Percentiles rank a stretch among this genome's conserved stretches.
Conservation (phyloP, 176 grass and related monocot genomes). For the Carex myosuroides region DNA sequence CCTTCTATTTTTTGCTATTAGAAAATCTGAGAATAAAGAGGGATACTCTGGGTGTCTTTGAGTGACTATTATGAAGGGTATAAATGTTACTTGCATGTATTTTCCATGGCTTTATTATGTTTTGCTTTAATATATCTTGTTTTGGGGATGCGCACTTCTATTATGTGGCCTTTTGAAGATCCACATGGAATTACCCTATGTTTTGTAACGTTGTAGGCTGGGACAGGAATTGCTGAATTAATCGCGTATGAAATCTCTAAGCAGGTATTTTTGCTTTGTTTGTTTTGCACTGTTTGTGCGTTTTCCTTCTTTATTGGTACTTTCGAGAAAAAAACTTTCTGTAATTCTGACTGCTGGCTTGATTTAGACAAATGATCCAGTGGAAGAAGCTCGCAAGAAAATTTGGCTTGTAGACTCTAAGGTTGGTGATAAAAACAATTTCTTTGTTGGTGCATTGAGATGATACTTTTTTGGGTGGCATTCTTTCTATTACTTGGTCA, state of each 20-base stretch:
- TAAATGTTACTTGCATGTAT: not conserved
- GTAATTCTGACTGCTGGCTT: not conserved
- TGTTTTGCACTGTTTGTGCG: not conserved
- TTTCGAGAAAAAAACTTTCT: not conserved
- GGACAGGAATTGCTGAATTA: slow-evolving; percentile 91
- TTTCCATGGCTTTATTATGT: not conserved
- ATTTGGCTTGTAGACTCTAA: slow-evolving; percentile 98
- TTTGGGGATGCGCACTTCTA: not conserved
- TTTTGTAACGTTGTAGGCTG: slow-evolving; percentile 57
- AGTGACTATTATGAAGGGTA: not conserved
- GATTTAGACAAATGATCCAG: slow-evolving; percentile 53
- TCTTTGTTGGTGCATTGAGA: not conserved
- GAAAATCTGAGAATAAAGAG: not conserved
- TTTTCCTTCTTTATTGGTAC: not conserved
- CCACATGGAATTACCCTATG: not conserved
- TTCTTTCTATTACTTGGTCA: not conserved
- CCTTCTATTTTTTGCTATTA: not conserved
- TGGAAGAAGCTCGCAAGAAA: slow-evolving; percentile 67
- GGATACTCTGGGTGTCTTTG: not conserved
- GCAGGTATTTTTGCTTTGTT: slow-evolving; percentile 14
- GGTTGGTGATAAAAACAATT: slow-evolving; percentile 22
- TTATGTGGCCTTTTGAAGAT: not conserved
- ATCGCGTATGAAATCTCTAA: slow-evolving; percentile 75
- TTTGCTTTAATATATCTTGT: not conserved
- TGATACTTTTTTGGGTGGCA: not conserved